Percentiles rank a stretch among this genome's conserved stretches.
These are phyloP conservation scores for Angomonas ambiguus DNA, from an alignment of 208 protist genomes.

Conservation along the genomic window DNA sequence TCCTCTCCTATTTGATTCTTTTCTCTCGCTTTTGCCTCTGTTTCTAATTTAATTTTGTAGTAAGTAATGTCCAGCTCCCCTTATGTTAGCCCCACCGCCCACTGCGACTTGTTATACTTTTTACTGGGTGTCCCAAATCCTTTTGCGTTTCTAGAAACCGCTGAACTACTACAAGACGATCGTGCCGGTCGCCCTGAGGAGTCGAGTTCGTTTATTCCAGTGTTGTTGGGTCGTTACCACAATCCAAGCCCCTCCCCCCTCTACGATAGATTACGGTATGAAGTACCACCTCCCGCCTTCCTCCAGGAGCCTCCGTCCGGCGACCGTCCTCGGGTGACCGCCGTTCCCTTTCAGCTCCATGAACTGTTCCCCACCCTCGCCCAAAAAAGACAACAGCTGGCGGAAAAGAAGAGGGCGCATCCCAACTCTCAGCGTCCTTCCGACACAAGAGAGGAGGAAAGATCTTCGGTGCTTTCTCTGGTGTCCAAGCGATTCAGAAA, in stretches of 20 bases:
- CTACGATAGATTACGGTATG: neutral
- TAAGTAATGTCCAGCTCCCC: neutral
- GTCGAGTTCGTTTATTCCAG: neutral
- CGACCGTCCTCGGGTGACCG: neutral
- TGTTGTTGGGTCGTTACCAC: neutral
- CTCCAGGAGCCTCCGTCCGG: neutral
- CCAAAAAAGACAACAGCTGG: neutral
- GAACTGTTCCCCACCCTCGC: neutral
- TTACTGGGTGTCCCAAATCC: neutral
- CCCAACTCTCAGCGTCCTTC: too few relatives aligned
- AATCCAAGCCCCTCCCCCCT: neutral
- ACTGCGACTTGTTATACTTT: constrained; percentile 5
- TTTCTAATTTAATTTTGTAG: constrained; percentile 13
- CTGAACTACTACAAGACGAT: neutral
- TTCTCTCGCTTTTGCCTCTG: constrained; percentile 18
- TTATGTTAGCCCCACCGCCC: neutral
- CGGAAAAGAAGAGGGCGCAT: neutral
- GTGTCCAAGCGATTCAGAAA: neutral
- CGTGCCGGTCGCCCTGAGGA: neutral
- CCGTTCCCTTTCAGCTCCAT: neutral
- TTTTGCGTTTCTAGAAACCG: neutral
- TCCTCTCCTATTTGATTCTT: constrained; percentile 8
- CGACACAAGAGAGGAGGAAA: neutral
- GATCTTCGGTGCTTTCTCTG: neutral
- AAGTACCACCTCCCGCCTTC: neutral